Evolutionary conservation across 306 rosid species (phyloP).

Genomic region (Cotoneaster glaucophyllus): DNA sequence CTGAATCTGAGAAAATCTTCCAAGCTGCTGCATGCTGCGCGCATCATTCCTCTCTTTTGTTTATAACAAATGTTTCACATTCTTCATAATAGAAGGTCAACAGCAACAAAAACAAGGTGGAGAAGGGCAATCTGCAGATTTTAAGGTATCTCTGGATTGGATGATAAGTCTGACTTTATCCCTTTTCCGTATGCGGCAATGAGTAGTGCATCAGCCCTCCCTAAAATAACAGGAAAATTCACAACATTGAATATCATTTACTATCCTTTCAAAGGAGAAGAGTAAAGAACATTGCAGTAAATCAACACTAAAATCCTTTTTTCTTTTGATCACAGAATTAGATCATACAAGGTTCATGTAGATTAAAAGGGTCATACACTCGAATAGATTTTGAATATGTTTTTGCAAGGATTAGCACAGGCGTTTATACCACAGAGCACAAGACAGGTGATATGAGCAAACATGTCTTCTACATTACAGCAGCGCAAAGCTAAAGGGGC

Average conservation of each 20-base stretch:
- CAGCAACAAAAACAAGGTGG: neutral
- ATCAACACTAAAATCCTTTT: too few species aligned
- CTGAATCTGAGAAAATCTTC: neutral
- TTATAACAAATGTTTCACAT: neutral
- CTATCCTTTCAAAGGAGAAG: neutral
- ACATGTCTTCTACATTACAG: neutral
- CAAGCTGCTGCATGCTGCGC: neutral
- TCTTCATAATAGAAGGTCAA: neutral
- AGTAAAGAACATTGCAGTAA: too few species aligned
- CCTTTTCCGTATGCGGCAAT: conserved; percentile 90
- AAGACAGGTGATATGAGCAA: neutral
- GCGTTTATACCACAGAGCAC: neutral
- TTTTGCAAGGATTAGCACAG: neutral
- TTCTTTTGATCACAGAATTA: neutral
- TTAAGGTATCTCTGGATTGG: conserved; percentile 24
- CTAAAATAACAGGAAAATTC: conserved; percentile 31
- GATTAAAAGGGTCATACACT: too few species aligned
- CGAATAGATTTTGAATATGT: neutral
- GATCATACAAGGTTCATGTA: neutral
- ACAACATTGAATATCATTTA: neutral
- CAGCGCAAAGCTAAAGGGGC: neutral
- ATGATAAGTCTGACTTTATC: conserved; percentile 26
- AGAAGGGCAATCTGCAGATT: neutral
- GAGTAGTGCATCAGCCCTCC: conserved; percentile 94
- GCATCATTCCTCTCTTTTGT: neutral